phyloP scores from a whole-genome alignment of 75 land plant genomes.

The Chamaecyparis obtusa region DNA sequence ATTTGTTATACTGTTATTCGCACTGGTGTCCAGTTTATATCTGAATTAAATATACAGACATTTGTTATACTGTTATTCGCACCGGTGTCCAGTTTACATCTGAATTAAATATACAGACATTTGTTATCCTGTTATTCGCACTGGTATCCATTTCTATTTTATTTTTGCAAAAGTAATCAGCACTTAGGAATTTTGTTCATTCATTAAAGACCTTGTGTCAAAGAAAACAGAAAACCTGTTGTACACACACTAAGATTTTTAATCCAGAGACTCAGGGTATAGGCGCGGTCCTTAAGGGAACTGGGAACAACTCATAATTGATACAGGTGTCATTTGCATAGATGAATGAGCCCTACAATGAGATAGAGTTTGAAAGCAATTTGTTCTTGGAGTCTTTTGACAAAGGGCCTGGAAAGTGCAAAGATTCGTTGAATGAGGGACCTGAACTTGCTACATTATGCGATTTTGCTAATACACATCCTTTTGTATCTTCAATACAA shows the following conservation, averaged over 20 bases:
- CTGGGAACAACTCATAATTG: background rate
- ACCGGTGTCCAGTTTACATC: too few relatives aligned
- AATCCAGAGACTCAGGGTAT: background rate
- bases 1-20: too few relatives aligned
- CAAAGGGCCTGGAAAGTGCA: background rate
- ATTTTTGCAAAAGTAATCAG: background rate
- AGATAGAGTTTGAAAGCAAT: background rate
- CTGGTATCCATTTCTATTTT: too few relatives aligned
- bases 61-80: too few relatives aligned
- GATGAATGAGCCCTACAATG: background rate
- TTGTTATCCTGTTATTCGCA: too few relatives aligned
- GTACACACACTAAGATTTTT: background rate
- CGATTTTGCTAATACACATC: background rate
- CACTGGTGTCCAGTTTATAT: too few relatives aligned
- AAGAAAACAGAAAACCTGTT: background rate
- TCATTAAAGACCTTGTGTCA: background rate
- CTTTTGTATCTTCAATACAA: background rate
- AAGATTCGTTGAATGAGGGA: background rate
- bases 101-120: background rate
- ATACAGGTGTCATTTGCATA: background rate
- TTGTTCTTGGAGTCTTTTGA: background rate
- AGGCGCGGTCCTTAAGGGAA: background rate
- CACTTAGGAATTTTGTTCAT: background rate
- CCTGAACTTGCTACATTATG: background rate
- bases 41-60: background rate